These are phyloP conservation scores for Xylariaceae sp. DNA, from an alignment of 2,329 filamentous ascomycete species.

Conservation along the genomic window DNA sequence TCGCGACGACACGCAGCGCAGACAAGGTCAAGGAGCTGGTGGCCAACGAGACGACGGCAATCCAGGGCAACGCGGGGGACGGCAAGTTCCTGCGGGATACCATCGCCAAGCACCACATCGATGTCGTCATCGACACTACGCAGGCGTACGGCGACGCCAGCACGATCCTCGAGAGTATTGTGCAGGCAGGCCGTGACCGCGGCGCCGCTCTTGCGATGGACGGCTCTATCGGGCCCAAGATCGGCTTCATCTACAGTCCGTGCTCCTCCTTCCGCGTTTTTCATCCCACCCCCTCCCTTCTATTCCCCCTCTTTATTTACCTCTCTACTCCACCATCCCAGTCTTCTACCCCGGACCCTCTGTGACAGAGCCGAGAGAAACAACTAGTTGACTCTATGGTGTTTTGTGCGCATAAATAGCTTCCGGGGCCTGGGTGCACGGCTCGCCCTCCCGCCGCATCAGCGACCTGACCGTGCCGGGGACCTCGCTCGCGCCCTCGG, in stretches of 20 bases:
- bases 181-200: neutral
- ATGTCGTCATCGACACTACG: conserved; percentile 3
- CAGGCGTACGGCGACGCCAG: neutral
- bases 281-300: too few relatives aligned
- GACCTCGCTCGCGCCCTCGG: too few relatives aligned
- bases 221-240: conserved; percentile 1
- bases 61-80: conserved; percentile 1
- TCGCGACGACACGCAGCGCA: conserved; percentile 2
- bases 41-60: conserved; percentile 3
- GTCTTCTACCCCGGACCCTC: too few relatives aligned
- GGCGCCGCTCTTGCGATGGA: neutral
- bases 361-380: too few relatives aligned
- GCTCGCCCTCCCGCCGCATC: too few relatives aligned
- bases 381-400: too few relatives aligned
- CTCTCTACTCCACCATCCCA: too few relatives aligned
- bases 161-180: neutral
- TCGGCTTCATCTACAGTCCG: conserved; percentile 6
- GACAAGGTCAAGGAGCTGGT: conserved; percentile 1
- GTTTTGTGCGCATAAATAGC: too few relatives aligned
- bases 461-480: too few relatives aligned
- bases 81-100: neutral
- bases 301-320: too few relatives aligned
- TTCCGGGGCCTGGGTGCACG: too few relatives aligned
- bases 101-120: conserved; percentile 3
- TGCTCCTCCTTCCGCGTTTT: too few relatives aligned